Base-by-base conservation (phyloP, 2,329 filamentous ascomycete genomes). In the Xylaria sp. region DNA sequence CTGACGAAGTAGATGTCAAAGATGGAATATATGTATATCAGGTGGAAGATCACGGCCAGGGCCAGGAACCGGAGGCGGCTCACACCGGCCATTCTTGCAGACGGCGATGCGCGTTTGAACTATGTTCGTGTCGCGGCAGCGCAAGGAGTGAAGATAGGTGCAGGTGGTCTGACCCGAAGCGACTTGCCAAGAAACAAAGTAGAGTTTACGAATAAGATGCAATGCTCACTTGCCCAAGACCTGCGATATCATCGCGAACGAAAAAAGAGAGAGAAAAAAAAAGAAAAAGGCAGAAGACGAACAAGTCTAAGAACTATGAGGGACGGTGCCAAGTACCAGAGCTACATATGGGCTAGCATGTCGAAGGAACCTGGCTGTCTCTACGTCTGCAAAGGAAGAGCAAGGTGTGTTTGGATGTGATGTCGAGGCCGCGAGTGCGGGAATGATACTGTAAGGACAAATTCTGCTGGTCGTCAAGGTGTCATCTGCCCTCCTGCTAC, bases 1-100 rank as follows among this genome's bases (percentile, higher is more conserved):
- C 92, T 97, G 69, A 97, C 92, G 70, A 99, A 99, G 76, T 99
- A 97, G 61, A 97, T 94, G 73, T 97, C 92, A 76, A 99, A 99
- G 68, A 97, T 97, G 56, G 92, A 96, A 70, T 88, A 90, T 52
- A 96, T 88, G 73, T 99, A 99, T 61, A 96, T 84, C 49, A 97
- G 73, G 74, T 99, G 95, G 72, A 99, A 99, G 57, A 93, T 77
- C 69, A 97, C 83, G 65, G 94, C 94, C 70, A 96, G 84, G 70
- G 88, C 87, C 72, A 97, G 76, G 72, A 99, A 97, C 70, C 87
- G 88, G 69, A 90, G 84, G 70, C 92, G 91, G 64, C 76, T 76
- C 63, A 80, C 75, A 56, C 76, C 70, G 58, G 80, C 80, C 84
- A 87, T 87, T 63, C 47, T 55, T 54, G 21, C 29, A 43, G 17